Percentiles rank a stretch among this genome's conserved stretches.
phyloP scores from a whole-genome alignment of 805 yeast genomes.

The Hanseniaspora meyeri region DNA sequence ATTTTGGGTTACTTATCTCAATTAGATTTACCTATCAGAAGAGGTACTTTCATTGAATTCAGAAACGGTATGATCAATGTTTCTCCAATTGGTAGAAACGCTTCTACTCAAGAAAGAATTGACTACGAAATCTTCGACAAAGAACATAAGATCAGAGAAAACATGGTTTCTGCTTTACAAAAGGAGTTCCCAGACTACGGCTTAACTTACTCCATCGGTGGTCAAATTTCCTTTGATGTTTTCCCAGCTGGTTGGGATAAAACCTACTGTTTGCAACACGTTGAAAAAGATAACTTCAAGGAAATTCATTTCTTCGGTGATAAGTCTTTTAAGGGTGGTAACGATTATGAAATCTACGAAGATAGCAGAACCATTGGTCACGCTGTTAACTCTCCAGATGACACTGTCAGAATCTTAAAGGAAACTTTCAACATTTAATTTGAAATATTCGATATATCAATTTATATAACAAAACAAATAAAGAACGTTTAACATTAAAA shows the following conservation, averaged over 20 bases:
- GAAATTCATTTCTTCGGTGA: slow-evolving; percentile 97
- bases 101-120: slow-evolving; percentile 83
- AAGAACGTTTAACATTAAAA: background rate
- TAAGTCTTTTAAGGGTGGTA: slow-evolving; percentile 94
- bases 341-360: slow-evolving; percentile 90
- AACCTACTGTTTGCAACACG: slow-evolving; percentile 93
- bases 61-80: slow-evolving; percentile 99
- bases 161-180: slow-evolving; percentile 73
- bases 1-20: slow-evolving; percentile 73
- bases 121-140: slow-evolving; percentile 82
- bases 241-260: slow-evolving; percentile 99
- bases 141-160: slow-evolving; percentile 67
- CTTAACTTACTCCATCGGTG: slow-evolving; percentile 95
- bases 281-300: slow-evolving; percentile 69
- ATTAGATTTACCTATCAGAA: slow-evolving; percentile 85
- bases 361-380: slow-evolving; percentile 94
- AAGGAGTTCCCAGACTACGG: slow-evolving; percentile 71
- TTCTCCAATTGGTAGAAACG: slow-evolving; percentile 97
- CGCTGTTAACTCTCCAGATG: slow-evolving; percentile 78
- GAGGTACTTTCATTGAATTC: slow-evolving; percentile 97
- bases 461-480: slow-evolving; percentile 12
- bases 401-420: slow-evolving; percentile 73
- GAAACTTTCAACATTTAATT: slow-evolving; percentile 46
- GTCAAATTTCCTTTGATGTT: slow-evolving; percentile 97
- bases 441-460: background rate